These are phyloP conservation scores for Urtica urens DNA, from an alignment of 306 rosid genomes.

Conservation along the genomic window DNA sequence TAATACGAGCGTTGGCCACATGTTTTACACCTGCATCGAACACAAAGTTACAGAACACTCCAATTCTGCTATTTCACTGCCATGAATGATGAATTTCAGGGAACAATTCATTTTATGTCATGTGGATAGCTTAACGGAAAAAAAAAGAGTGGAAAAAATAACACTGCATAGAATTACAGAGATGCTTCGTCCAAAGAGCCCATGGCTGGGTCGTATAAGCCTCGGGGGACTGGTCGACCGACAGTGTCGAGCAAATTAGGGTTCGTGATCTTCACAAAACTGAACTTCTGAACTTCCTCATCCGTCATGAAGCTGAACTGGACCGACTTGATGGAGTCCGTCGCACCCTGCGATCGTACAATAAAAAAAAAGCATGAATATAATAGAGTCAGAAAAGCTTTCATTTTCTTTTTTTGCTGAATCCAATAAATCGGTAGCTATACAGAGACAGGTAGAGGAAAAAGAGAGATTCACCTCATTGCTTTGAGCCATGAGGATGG, in stretches of 20 bases:
- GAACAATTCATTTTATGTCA: not conserved
- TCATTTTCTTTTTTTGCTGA: not conserved
- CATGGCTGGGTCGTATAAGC: slow-evolving; percentile 72
- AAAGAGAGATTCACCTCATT: slow-evolving; percentile 8
- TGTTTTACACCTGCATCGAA: slow-evolving; percentile 57
- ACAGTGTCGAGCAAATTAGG: slow-evolving; percentile 26
- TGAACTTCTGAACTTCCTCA: slow-evolving; percentile 43
- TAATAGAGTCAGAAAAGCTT: not conserved
- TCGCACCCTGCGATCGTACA: slow-evolving; percentile 31
- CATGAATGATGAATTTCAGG: not conserved
- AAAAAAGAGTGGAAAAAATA: not conserved
- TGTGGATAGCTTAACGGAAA: not conserved
- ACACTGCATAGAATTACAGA: slow-evolving; percentile 23
- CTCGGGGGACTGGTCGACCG: slow-evolving; percentile 39
- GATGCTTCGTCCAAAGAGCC: slow-evolving; percentile 52
- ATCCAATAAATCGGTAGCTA: not conserved
- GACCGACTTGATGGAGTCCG: slow-evolving; percentile 45
- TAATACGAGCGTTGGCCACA: slow-evolving; percentile 42
- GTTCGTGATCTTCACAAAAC: slow-evolving; percentile 38
- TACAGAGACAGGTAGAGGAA: not conserved
- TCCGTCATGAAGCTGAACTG: slow-evolving; percentile 51
- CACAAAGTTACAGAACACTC: not conserved
- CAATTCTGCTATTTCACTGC: not conserved
- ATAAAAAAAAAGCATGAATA: not conserved
- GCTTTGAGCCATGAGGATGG: slow-evolving; percentile 15